Evolutionary conservation across 805 yeast species (phyloP).

Genomic region (Priceomyces fermenticarens): DNA sequence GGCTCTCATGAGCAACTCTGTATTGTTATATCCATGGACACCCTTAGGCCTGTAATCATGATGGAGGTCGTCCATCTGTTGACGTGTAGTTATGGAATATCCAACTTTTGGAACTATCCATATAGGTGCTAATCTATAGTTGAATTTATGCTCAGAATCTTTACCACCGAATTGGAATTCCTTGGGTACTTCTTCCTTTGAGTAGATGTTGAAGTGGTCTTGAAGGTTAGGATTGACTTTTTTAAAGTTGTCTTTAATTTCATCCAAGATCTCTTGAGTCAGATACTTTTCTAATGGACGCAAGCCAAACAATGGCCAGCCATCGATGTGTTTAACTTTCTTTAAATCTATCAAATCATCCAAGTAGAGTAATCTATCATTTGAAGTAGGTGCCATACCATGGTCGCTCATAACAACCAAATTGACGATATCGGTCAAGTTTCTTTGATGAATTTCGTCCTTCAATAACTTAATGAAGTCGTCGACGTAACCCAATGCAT

Average conservation of each 20-base stretch:
- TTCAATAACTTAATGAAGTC: slow-evolving; percentile 50
- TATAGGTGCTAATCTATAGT: slow-evolving; percentile 73
- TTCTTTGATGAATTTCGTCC: slow-evolving; percentile 48
- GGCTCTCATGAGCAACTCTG: slow-evolving; percentile 79
- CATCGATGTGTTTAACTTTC: slow-evolving; percentile 63
- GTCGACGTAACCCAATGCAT: slow-evolving; percentile 65
- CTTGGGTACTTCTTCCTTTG: slow-evolving; percentile 50
- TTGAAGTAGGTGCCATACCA: slow-evolving; percentile 88
- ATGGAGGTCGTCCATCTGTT: slow-evolving; percentile 48
- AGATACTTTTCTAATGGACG: slow-evolving; percentile 48
- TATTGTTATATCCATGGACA: slow-evolving; percentile 81
- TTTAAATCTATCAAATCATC: slow-evolving; percentile 65
- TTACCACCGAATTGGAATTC: slow-evolving; percentile 56
- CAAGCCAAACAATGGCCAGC: slow-evolving; percentile 84
- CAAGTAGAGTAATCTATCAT: slow-evolving; percentile 62
- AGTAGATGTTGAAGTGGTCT: slow-evolving; percentile 45
- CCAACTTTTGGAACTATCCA: slow-evolving; percentile 87
- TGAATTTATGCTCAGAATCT: slow-evolving; percentile 32
- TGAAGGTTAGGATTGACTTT: slow-evolving; percentile 13
- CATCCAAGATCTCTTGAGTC: slow-evolving; percentile 45
- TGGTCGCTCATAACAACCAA: slow-evolving; percentile 83
- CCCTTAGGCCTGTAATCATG: slow-evolving; percentile 63
- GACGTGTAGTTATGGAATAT: slow-evolving; percentile 64
- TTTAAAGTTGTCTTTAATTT: slow-evolving; percentile 32
- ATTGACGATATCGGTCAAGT: slow-evolving; percentile 65